phyloP scores from a whole-genome alignment of 2,329 filamentous ascomycete species.

The Alternaria dauci region DNA sequence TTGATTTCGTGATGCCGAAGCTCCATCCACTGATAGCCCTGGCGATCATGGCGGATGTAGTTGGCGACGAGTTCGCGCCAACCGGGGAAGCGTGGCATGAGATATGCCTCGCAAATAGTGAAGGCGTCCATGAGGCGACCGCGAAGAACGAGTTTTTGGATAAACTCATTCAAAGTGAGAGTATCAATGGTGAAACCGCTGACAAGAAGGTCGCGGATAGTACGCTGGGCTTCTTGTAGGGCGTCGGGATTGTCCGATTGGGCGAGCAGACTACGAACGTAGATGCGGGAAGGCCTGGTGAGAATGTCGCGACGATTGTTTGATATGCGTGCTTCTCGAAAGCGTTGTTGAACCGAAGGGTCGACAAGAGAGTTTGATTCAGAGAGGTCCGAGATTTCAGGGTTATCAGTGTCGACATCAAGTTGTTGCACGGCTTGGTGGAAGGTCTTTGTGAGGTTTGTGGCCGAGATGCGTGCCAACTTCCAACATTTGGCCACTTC shows the following conservation, averaged over 20 bases:
- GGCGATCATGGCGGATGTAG: slow-evolving; percentile 32
- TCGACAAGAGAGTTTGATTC: slow-evolving; percentile 29
- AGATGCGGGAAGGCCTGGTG: slow-evolving; percentile 58
- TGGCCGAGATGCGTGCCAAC: slow-evolving; percentile 64
- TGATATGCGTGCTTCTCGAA: slow-evolving; percentile 34
- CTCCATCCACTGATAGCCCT: slow-evolving; percentile 41
- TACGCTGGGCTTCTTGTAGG: slow-evolving; percentile 41
- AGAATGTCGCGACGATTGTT: slow-evolving; percentile 59
- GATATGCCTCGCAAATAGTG: slow-evolving; percentile 73
- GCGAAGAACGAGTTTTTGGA: slow-evolving; percentile 71
- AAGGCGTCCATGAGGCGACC: slow-evolving; percentile 73
- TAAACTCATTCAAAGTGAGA: slow-evolving; percentile 81
- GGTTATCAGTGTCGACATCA: slow-evolving; percentile 18
- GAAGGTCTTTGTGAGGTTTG: slow-evolving; percentile 50
- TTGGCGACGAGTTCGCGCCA: slow-evolving; percentile 61
- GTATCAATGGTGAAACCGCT: slow-evolving; percentile 78
- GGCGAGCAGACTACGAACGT: slow-evolving; percentile 63
- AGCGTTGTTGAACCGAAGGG: slow-evolving; percentile 26
- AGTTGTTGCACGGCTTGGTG: slow-evolving; percentile 47
- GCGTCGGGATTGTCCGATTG: slow-evolving; percentile 43
- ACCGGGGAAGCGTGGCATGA: slow-evolving; percentile 81
- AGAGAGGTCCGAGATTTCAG: background rate
- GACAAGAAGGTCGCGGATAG: slow-evolving; percentile 63
- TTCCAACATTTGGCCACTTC: slow-evolving; percentile 74
- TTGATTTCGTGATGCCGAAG: slow-evolving; percentile 37